Percentiles rank a stretch among this genome's conserved stretches.
phyloP scores from a whole-genome alignment of 768 basidiomycete genomes.

The Dentipellis fragilis region DNA sequence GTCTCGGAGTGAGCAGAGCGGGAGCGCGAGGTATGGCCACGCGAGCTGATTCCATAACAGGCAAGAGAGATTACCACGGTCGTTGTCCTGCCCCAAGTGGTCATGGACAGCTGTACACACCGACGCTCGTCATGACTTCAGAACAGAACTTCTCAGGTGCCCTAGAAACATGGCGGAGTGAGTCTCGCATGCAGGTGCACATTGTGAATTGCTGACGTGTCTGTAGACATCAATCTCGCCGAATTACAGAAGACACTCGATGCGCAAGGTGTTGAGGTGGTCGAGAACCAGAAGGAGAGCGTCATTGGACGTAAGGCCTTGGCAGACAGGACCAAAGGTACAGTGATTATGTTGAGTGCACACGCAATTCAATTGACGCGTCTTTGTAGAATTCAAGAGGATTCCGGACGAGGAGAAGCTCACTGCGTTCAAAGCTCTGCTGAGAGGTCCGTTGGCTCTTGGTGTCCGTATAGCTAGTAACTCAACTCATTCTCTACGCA shows the following conservation, averaged over 20 bases:
- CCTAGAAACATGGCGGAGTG: constrained; percentile 86
- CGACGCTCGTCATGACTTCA: constrained; percentile 12
- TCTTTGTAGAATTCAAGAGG: constrained; percentile 81
- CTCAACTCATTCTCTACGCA: constrained; percentile 20
- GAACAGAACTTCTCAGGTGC: constrained; percentile 92
- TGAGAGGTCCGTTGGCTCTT: constrained; percentile 53
- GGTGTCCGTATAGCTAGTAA: neutral
- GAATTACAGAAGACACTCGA: constrained; percentile 93
- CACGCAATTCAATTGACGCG: neutral
- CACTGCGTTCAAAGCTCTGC: constrained; percentile 76
- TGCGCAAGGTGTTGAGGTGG: constrained; percentile 86
- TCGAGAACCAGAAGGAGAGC: constrained; percentile 98
- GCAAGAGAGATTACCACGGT: neutral
- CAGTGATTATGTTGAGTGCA: constrained; percentile 1
- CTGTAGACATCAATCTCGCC: constrained; percentile 71
- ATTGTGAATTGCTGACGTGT: neutral
- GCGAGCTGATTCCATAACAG: neutral
- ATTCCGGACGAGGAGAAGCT: constrained; percentile 85
- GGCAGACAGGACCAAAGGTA: constrained; percentile 95
- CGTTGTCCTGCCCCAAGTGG: neutral
- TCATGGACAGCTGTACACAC: neutral
- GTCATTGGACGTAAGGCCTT: constrained; percentile 88
- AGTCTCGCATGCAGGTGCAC: neutral
- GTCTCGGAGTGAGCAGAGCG: neutral
- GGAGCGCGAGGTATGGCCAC: too few relatives aligned